Evolutionary conservation across 768 basidiomycete species (phyloP).

Genomic region (Pulveroboletus frians): DNA sequence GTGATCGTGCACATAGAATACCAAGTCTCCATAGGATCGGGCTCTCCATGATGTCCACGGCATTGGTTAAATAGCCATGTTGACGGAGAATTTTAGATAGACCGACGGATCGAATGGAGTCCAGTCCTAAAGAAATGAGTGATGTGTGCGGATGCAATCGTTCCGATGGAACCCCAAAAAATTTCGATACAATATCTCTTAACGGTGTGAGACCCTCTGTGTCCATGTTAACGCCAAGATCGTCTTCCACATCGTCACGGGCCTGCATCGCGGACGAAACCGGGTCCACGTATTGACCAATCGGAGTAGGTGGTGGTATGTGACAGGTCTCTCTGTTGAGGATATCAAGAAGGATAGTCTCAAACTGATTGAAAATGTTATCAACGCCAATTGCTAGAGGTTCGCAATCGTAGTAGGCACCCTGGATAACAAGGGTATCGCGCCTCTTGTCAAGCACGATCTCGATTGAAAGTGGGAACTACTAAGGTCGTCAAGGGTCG

Average conservation of each 20-base stretch:
- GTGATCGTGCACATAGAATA: constrained; percentile 12
- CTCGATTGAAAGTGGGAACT: constrained; percentile 24
- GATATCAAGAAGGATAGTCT: constrained; percentile 19
- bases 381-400: constrained; percentile 14
- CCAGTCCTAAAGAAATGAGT: constrained; percentile 42
- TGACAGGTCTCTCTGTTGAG: constrained; percentile 7
- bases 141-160: constrained; percentile 24
- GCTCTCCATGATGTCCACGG: constrained; percentile 36
- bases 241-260: not conserved
- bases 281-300: not conserved
- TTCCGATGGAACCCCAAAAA: constrained; percentile 14
- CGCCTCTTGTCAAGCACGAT: constrained; percentile 21
- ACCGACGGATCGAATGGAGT: constrained; percentile 45
- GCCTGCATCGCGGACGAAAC: not conserved
- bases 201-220: constrained; percentile 7
- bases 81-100: constrained; percentile 33
- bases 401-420: constrained; percentile 21
- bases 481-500: not conserved
- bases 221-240: not conserved
- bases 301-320: not conserved
- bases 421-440: constrained; percentile 15
- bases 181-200: constrained; percentile 15
- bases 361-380: constrained; percentile 22
- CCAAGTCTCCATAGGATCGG: constrained; percentile 14
- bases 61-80: constrained; percentile 31